Conservation (phyloP, 768 basidiomycete species). For the Exidia glandulosa region DNA sequence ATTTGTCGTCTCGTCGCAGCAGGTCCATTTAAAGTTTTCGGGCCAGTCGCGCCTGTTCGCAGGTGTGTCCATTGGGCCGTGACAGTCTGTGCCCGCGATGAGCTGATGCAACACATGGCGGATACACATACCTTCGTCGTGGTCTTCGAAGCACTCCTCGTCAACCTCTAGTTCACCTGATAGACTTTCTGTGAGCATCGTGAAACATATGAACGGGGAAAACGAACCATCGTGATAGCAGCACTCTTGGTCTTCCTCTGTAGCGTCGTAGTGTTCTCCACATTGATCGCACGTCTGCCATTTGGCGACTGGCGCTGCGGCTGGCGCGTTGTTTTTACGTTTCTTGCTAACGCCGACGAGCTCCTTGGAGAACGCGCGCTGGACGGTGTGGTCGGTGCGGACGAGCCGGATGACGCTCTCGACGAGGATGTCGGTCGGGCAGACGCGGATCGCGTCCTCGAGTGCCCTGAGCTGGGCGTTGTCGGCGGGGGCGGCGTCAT, state of each 20-base stretch:
- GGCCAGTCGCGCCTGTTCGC: constrained; percentile 31
- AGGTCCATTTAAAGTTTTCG: constrained; percentile 40
- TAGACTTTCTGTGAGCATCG: no score
- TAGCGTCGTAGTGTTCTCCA: constrained; percentile 35
- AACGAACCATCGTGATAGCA: constrained; percentile 45
- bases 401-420: constrained; percentile 28
- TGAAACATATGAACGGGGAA: no score
- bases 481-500: not conserved
- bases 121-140: constrained; percentile 25
- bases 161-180: constrained; percentile 31
- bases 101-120: not conserved
- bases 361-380: constrained; percentile 32
- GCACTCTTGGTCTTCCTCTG: constrained; percentile 32
- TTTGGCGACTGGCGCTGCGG: constrained; percentile 16
- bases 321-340: not conserved
- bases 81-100: constrained; percentile 14
- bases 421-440: not conserved
- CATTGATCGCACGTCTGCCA: constrained; percentile 41
- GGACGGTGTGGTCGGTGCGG: constrained; percentile 29
- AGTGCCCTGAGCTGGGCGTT: not conserved
- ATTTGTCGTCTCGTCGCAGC: constrained; percentile 32
- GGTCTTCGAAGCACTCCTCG: constrained; percentile 31
- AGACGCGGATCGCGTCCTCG: not conserved
- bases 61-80: constrained; percentile 35
- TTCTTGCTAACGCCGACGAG: constrained; percentile 26